A percentile compares a stretch with the other conserved stretches of the same genome.
Conservation (phyloP, 805 yeast species). For the Tetrapisispora taiwanensis region DNA sequence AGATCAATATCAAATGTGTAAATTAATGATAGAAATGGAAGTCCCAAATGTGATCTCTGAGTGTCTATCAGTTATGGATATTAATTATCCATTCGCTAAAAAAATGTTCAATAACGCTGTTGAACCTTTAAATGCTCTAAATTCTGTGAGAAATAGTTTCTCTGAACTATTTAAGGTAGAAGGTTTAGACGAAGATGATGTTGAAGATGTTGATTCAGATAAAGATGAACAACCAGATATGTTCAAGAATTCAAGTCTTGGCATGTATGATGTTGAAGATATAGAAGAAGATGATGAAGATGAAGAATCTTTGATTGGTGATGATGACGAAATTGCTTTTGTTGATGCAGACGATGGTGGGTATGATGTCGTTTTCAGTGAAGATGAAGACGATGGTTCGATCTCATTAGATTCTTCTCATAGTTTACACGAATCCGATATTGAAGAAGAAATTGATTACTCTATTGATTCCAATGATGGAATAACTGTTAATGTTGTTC, state of each 20-base stretch:
- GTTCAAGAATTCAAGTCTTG: constrained; percentile 79
- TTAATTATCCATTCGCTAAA: constrained; percentile 60
- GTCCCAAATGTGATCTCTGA: constrained; percentile 48
- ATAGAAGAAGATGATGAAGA: constrained; percentile 45
- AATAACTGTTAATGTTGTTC: constrained; percentile 12
- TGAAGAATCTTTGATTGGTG: constrained; percentile 39
- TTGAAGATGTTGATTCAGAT: constrained; percentile 46
- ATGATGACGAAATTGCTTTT: constrained; percentile 34
- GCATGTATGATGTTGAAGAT: constrained; percentile 84
- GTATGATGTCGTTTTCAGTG: constrained; percentile 27
- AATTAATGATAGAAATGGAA: constrained; percentile 57
- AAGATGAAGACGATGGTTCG: constrained; percentile 22
- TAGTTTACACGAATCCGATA: constrained; percentile 9
- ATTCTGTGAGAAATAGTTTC: constrained; percentile 45
- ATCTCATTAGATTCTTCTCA: background rate
- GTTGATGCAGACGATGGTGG: constrained; percentile 30
- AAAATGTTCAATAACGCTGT: constrained; percentile 49
- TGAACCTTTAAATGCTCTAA: constrained; percentile 47
- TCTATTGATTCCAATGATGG: constrained; percentile 25
- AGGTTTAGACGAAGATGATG: constrained; percentile 48
- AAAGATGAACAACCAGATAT: constrained; percentile 76
- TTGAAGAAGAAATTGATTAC: constrained; percentile 15
- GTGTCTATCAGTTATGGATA: constrained; percentile 55
- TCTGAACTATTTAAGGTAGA: constrained; percentile 50
- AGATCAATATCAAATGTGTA: constrained; percentile 57